These are phyloP conservation scores for Blastomyces gilchristii DNA, from an alignment of 2,329 filamentous ascomycete genomes.

Conservation along the genomic window DNA sequence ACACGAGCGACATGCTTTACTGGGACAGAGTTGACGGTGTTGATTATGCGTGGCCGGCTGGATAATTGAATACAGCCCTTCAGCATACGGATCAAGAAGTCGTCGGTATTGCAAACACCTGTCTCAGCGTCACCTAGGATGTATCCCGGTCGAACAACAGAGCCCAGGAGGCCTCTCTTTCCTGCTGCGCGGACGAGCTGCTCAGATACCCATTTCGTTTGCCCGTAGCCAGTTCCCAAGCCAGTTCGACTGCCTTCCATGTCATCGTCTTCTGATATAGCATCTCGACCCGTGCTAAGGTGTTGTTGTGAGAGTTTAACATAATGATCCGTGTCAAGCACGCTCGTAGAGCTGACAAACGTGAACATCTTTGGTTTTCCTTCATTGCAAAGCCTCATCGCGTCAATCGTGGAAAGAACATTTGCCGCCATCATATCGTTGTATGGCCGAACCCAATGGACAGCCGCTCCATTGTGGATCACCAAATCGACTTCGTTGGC, in stretches of 20 bases:
- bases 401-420: conserved; percentile 69
- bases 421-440: conserved; percentile 61
- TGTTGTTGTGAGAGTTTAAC: conserved; percentile 59
- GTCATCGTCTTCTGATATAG: conserved; percentile 66
- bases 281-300: conserved; percentile 49
- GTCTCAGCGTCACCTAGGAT: conserved; percentile 62
- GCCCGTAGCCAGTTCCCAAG: conserved; percentile 79
- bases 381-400: conserved; percentile 61
- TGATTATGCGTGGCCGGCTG: conserved; percentile 63
- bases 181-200: conserved; percentile 70
- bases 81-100: conserved; percentile 76
- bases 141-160: conserved; percentile 75
- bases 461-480: conserved; percentile 70
- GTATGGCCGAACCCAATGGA: conserved; percentile 75
- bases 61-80: conserved; percentile 80
- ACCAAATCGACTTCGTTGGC: conserved; percentile 58
- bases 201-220: conserved; percentile 75
- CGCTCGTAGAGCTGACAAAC: conserved; percentile 74
- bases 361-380: conserved; percentile 70
- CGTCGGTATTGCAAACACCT: conserved; percentile 70
- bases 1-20: conserved; percentile 75
- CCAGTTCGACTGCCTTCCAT: conserved; percentile 65
- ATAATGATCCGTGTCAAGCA: conserved; percentile 74
- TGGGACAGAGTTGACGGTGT: conserved; percentile 82
- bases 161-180: conserved; percentile 60